Evolutionary conservation across 176 grass and related monocot genomes (phyloP), one percentile per base, ranked within the genome.

Genomic region (Hsuehochloa calcarea): DNA sequence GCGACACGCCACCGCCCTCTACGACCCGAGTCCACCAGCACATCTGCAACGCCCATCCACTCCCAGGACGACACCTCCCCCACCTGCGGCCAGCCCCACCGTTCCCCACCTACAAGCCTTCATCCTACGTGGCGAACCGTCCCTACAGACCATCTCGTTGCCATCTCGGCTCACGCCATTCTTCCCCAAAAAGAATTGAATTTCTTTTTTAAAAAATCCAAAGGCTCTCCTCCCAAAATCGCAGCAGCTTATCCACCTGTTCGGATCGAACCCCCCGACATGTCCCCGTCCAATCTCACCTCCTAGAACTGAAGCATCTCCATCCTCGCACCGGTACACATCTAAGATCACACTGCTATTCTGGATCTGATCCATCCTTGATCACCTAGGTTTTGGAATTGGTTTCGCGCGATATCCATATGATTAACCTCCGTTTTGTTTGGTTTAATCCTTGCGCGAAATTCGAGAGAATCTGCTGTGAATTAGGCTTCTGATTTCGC

Each of bases 211-310:
- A 22, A 58, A 19, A 12, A 37, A 19, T 58, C 27, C 52, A 50
- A 70, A 82, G 27, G 46, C 26, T n/a, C 22, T 34, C 50, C 31
- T 27, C 16, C 70, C 70, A 60, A 51, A 88, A 77, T 83, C 72
- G 71, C 43, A 77, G 22, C 4, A 26, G 79, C 43, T 14, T 56
- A 68, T 35, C 65, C 84, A 78, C 50, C 38, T 45, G 46, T 5
- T 64, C 46, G 58, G 29, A 60, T 56, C 23, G 14, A 87, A 65
- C 26, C 52, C 11, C 23, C 45, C 23, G 65, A 47, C 37, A 74
- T 44, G 58, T 62, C 37, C 69, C 60, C 65, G 29, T 64, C 73
- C 43, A 25, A 78, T 45, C 55, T 55, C 74, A 72, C 74, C 44
- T 83, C 74, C 44, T 83, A 70, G 80, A 31, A 38, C 31, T 34